Evolutionary conservation across 129 eudicot species (phyloP).

Genomic region (Ambrosia artemisiifolia): DNA sequence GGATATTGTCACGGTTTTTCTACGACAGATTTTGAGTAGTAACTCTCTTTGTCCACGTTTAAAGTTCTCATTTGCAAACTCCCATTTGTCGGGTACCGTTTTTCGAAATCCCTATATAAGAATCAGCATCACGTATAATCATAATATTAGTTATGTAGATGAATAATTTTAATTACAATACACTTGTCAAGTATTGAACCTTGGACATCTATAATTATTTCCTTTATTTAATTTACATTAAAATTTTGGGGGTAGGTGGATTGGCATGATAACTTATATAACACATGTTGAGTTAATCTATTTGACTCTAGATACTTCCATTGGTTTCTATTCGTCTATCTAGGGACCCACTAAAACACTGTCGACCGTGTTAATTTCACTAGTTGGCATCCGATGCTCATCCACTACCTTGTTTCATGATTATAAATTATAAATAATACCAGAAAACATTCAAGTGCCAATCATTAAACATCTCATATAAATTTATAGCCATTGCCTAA

Average conservation of each 20-base stretch:
- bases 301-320: constrained; percentile 22
- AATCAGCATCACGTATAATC: no score
- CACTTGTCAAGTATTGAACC: no score
- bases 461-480: neutral
- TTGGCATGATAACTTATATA: constrained; percentile 1
- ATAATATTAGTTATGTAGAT: no score
- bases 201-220: no score
- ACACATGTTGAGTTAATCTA: neutral
- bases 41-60: constrained; percentile 64
- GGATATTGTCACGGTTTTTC: constrained; percentile 40
- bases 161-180: no score
- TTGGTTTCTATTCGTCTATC: constrained; percentile 11
- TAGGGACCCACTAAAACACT: constrained; percentile 22
- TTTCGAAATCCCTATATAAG: constrained; percentile 68
- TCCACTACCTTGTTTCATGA: constrained; percentile 16
- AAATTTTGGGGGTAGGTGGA: constrained; percentile 1
- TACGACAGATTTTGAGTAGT: constrained; percentile 56
- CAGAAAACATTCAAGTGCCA: neutral
- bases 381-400: constrained; percentile 13
- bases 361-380: neutral
- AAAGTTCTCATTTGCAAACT: constrained; percentile 78
- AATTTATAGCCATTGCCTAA: no score
- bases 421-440: no score
- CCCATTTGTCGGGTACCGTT: constrained; percentile 88
- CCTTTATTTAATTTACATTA: no score